Evolutionary conservation across 306 rosid species (phyloP).

Genomic region (Vigna nakashimae): DNA sequence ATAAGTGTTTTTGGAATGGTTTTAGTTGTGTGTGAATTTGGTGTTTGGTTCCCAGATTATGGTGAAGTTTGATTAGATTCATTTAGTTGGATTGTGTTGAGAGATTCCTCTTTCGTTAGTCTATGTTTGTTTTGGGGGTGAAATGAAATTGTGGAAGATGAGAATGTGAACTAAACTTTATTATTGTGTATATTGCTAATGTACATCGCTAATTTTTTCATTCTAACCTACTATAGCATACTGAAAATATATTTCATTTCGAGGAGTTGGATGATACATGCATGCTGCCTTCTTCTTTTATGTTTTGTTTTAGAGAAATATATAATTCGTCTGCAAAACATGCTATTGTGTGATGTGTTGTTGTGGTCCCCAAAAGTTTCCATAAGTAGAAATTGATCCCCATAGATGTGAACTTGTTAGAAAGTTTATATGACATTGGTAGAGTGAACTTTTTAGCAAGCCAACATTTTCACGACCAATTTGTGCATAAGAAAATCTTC

Average conservation of each 20-base stretch:
- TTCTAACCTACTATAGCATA: background rate
- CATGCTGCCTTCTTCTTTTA: background rate
- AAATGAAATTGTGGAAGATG: background rate
- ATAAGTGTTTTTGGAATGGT: background rate
- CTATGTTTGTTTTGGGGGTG: background rate
- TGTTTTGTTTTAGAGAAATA: background rate
- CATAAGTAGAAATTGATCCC: background rate
- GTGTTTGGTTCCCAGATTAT: background rate
- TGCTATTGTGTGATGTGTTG: background rate
- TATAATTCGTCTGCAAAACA: background rate
- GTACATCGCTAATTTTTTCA: background rate
- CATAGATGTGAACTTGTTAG: background rate
- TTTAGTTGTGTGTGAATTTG: slow-evolving; percentile 19
- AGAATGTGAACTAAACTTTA: background rate
- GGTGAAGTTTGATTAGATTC: slow-evolving; percentile 6
- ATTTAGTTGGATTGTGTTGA: slow-evolving; percentile 12
- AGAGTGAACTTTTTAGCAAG: background rate
- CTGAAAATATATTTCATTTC: slow-evolving; percentile 9
- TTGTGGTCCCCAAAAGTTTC: background rate
- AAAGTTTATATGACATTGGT: background rate
- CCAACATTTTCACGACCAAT: background rate
- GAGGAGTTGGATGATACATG: slow-evolving; percentile 11
- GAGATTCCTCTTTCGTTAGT: background rate
- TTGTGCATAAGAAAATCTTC: background rate
- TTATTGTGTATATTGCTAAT: background rate